phyloP scores from a whole-genome alignment of 768 basidiomycete genomes.

The Leccinellum rugosiceps region DNA sequence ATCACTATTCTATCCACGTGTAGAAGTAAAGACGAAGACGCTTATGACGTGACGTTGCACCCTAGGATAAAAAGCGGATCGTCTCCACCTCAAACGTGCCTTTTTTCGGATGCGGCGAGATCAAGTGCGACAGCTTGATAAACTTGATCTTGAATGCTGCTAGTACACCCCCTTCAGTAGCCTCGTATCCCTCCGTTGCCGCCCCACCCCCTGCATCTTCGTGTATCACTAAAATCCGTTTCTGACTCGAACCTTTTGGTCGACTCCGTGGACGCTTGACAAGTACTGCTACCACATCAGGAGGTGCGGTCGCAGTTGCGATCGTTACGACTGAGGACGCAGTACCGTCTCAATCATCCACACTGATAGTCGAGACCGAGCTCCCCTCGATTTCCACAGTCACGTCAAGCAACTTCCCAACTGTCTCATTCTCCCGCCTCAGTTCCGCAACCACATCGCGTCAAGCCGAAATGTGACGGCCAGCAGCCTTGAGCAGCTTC shows the following conservation, averaged over 20 bases:
- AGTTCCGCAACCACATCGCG: conserved; percentile 37
- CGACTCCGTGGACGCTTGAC: conserved; percentile 19
- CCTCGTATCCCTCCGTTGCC: not conserved
- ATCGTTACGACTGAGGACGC: not conserved
- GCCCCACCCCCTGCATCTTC: not conserved
- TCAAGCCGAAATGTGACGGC: conserved; percentile 43
- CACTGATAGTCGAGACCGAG: conserved; percentile 26
- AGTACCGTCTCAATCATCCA: conserved; percentile 1
- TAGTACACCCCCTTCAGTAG: conserved; percentile 22
- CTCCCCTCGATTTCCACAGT: conserved; percentile 33
- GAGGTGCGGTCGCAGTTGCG: not conserved
- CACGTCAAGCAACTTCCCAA: conserved; percentile 37
- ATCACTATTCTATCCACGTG: too few species aligned
- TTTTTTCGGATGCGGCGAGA: conserved; percentile 81
- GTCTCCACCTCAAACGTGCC: conserved; percentile 81
- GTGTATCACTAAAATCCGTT: conserved; percentile 8
- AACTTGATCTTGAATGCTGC: conserved; percentile 51
- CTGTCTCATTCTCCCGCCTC: conserved; percentile 9
- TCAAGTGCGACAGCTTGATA: conserved; percentile 65
- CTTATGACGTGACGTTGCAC: too few species aligned
- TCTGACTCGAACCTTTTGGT: conserved; percentile 19
- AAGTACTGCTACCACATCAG: not conserved
- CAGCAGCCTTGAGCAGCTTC: conserved; percentile 42
- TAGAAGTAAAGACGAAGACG: not conserved
- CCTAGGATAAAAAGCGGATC: conserved; percentile 93